Evolutionary conservation across 2,329 filamentous ascomycete species (phyloP).

Genomic region (Paecilomyces sp.): DNA sequence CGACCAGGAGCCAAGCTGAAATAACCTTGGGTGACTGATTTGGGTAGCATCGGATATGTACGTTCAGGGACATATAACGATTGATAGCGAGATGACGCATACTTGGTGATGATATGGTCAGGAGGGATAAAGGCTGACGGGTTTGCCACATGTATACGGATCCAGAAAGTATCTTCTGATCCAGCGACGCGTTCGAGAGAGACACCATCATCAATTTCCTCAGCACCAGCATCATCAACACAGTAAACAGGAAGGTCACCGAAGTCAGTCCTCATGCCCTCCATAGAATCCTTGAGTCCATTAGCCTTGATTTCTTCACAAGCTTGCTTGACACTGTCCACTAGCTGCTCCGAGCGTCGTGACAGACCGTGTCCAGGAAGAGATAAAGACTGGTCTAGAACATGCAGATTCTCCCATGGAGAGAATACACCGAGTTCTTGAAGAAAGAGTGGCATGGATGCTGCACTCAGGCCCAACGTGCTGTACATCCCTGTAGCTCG

Average conservation of each 20-base stretch:
- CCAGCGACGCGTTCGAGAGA: constrained; percentile 47
- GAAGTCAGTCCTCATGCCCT: constrained; percentile 51
- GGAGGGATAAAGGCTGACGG: constrained; percentile 54
- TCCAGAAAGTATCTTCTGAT: constrained; percentile 44
- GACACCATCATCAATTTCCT: constrained; percentile 58
- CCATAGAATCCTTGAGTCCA: constrained; percentile 47
- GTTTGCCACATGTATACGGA: constrained; percentile 58
- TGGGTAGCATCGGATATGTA: constrained; percentile 51
- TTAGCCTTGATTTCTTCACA: constrained; percentile 16
- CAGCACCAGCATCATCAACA: constrained; percentile 48
- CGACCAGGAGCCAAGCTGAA: constrained; percentile 49
- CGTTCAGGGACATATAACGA: constrained; percentile 49
- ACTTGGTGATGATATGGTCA: constrained; percentile 45
- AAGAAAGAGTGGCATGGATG: constrained; percentile 44
- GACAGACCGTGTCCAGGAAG: constrained; percentile 41
- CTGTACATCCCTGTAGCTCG: constrained; percentile 51
- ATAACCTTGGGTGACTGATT: constrained; percentile 38
- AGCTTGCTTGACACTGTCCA: constrained; percentile 21
- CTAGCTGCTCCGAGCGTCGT: constrained; percentile 19
- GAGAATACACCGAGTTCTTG: constrained; percentile 56
- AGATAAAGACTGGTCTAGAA: constrained; percentile 46
- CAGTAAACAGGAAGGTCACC: constrained; percentile 51
- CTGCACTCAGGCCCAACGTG: constrained; percentile 26
- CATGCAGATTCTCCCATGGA: constrained; percentile 49
- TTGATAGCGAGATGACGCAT: constrained; percentile 48